Conservation (phyloP, 2,329 filamentous ascomycete species). For the Ophiostoma sp. region DNA sequence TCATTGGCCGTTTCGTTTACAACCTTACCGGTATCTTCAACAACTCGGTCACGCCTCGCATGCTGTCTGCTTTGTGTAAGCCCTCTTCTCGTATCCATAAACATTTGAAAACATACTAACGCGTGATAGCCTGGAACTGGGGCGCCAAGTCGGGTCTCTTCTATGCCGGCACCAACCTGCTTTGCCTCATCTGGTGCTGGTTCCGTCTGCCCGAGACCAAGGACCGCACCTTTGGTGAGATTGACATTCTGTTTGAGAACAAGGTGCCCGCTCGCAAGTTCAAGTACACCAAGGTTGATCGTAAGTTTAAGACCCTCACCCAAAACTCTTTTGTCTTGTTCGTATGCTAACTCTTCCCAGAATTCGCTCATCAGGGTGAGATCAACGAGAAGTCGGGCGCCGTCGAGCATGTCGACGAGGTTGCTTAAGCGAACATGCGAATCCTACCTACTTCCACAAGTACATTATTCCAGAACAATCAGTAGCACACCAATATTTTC, state of each 20-base stretch:
- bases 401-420: constrained; percentile 13
- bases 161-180: constrained; percentile 47
- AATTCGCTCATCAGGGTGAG: background rate
- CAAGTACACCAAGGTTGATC: constrained; percentile 2
- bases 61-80: background rate
- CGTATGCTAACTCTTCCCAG: background rate
- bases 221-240: constrained; percentile 55
- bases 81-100: too few relatives aligned
- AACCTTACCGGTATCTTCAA: constrained; percentile 32
- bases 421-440: background rate
- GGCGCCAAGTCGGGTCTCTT: constrained; percentile 51
- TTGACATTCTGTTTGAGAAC: constrained; percentile 56
- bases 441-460: too few relatives aligned
- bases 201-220: constrained; percentile 52
- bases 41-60: constrained; percentile 16
- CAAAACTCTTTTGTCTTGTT: background rate
- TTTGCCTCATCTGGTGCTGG: constrained; percentile 52
- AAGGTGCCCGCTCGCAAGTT: constrained; percentile 42
- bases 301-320: background rate
- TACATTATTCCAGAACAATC: too few relatives aligned
- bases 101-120: constrained; percentile 44
- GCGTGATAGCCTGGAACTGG: constrained; percentile 46
- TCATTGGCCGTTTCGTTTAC: constrained; percentile 37
- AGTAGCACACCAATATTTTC: too few relatives aligned
- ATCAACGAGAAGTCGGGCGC: background rate